Base-by-base conservation (phyloP, 148 eudicot genomes). In the Rhododendron ferrugineum region DNA sequence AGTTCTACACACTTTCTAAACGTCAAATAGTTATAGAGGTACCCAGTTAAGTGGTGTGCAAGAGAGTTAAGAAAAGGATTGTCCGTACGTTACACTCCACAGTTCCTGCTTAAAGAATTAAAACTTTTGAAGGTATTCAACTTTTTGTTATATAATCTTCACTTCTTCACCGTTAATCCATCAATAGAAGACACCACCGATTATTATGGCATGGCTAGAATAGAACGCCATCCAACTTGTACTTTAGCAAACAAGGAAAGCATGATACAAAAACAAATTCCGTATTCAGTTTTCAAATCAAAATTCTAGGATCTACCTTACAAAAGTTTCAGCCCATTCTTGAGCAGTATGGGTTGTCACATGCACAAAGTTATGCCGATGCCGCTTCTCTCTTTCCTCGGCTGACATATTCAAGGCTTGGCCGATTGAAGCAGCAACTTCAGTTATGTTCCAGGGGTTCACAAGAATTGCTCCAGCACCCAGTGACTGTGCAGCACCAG, bases 401-500 rank as follows among this genome's bases (percentile, higher is more conserved):
- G 93, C 92, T 22, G 93, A 89, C 99, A 97, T 97, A 86, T 92
- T 92, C 84, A 97, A 88, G 84, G 99, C 99, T 86, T 90, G 92
- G 46, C 89, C 95, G 56, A 97, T 95, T 7, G 98, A 91, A 81
- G 92, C 54, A 80, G 99, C 98, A 85, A 95, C 98, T 86, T 95
- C 99, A 47, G 98, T 94, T 79, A 97, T 91, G 89, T 97, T 97
- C 98, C 98, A 95, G 15, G 98, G 99, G 87, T 97, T 97, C 34
- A 96, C 99, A 47, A 96, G 91, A 40, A 96, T 90, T 62, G 99
- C 99, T 76, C 99, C 99, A 80, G 98, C 99, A 74, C 98, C 98
- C 83, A 97, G 89, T 82, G 98, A 97, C 89, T 97, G 99, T 81
- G 99, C 99, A 88, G 99, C 99, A 88, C 99, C 99, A 56, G 99